Evolutionary conservation across 2,329 filamentous ascomycete species (phyloP), one percentile per base, ranked within the genome.

Genomic region (Fusarium oxysporum): DNA sequence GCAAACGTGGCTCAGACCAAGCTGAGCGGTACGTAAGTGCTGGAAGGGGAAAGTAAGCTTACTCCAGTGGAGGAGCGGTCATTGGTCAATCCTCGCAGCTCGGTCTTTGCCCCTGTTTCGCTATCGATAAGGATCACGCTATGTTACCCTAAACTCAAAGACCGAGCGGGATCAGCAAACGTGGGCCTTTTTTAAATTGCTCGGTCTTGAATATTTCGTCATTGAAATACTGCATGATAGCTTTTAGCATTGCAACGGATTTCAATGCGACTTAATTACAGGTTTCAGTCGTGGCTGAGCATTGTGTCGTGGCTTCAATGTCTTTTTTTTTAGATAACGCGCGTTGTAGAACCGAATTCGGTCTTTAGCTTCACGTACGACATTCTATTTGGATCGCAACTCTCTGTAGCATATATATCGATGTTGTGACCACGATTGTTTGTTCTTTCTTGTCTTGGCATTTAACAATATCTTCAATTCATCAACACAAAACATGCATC

Each of bases 151-250:
- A 1, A 38, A 53, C 23, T n/a, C 19, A 53, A 53, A 53, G 50
- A 53, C 50, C 50, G 50, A 53, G 50, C 19, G 0, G 2, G 5
- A 33, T 50, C n/a, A 1, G 3, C 30, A 9, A 3, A 23, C 2
- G 0, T 13, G 14, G 2, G 8, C 28, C 8, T 0, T 33, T 9
- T 32, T 13, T 6, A 16, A 1, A 14, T 35, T 37, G 3, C 12
- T 21, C 17, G 1, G 23, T 6, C 33, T 28, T n/a, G 0, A 5
- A 38, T 8, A 6, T 2, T 53, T 37, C 19, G 3, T 53, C 33
- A 38, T 38, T 1, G 8, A 0, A 9, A 17, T 5, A 6, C 33
- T 17, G 5, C 6, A 12, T 0, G 0, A 12, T 17, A 1, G 3
- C 10, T 16, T 9, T 38, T 5, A 8, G 5, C 6, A 3, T 6